These are phyloP conservation scores for Theobroma grandiflorum DNA, from an alignment of 441 rosid species.

Conservation along the genomic window DNA sequence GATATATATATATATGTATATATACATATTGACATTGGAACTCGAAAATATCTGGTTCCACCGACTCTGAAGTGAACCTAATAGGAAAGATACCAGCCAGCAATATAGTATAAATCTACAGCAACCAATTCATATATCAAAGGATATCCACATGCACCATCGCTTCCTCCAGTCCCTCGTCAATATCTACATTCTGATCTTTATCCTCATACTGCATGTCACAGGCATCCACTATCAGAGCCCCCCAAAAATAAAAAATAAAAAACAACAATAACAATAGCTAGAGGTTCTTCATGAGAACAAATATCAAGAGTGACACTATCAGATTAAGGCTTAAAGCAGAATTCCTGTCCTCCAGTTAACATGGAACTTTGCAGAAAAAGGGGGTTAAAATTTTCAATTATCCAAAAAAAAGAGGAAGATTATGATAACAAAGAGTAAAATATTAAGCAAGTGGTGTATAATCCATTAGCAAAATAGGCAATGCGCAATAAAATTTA, in stretches of 20 bases:
- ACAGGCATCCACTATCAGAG: slow-evolving; percentile 22
- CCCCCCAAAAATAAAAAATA: neutral
- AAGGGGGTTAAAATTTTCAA: no score
- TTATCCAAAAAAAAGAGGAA: no score
- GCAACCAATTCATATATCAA: slow-evolving; percentile 5
- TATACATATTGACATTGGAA: neutral
- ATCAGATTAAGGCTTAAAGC: no score
- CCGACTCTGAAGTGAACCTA: neutral
- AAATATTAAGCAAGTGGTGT: neutral
- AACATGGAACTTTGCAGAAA: no score
- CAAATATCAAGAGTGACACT: neutral
- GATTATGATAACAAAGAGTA: neutral
- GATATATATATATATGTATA: neutral
- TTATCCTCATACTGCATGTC: slow-evolving; percentile 51
- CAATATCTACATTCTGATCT: slow-evolving; percentile 50
- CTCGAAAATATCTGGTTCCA: slow-evolving; percentile 3
- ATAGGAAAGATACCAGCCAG: neutral
- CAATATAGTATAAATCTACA: neutral
- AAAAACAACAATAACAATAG: neutral
- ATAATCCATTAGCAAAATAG: neutral
- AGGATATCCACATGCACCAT: slow-evolving; percentile 48
- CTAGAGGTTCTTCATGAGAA: neutral
- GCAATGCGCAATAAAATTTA: neutral
- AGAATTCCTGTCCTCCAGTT: no score
- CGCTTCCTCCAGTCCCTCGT: slow-evolving; percentile 45